Evolutionary conservation across 2,329 filamentous ascomycete genomes (phyloP).

Genomic region (Coniochaeta hoffmannii): DNA sequence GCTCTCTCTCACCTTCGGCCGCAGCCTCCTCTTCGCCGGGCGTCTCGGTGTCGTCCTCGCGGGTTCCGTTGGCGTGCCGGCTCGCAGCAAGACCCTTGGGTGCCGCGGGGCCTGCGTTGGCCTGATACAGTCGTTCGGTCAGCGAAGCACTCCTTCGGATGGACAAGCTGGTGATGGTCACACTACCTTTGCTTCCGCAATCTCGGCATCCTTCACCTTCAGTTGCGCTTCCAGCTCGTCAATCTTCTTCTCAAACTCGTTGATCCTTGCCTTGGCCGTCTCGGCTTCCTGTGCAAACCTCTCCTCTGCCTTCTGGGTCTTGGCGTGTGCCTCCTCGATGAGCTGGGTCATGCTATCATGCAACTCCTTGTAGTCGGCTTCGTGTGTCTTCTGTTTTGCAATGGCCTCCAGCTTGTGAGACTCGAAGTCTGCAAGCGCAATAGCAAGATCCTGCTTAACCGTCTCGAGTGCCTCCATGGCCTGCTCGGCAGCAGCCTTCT

Average conservation of each 20-base stretch:
- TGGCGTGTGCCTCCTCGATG: constrained; percentile 50
- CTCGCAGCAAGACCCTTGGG: constrained; percentile 47
- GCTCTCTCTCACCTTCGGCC: constrained; percentile 52
- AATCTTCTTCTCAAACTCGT: constrained; percentile 38
- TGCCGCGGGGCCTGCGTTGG: constrained; percentile 6
- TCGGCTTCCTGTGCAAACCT: constrained; percentile 30
- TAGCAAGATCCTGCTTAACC: constrained; percentile 19
- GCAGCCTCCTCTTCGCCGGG: constrained; percentile 19
- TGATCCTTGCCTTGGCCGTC: constrained; percentile 25
- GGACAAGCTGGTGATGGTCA: constrained; percentile 1
- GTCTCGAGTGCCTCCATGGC: constrained; percentile 19
- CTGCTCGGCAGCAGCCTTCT: constrained; percentile 23
- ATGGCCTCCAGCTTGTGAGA: constrained; percentile 43
- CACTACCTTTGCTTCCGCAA: constrained; percentile 52
- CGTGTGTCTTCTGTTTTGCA: constrained; percentile 45
- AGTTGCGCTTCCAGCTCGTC: constrained; percentile 46
- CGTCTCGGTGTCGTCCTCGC: constrained; percentile 28
- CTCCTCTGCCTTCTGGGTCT: constrained; percentile 36
- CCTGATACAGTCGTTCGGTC: constrained; percentile 21
- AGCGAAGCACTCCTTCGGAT: neutral
- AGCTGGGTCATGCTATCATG: constrained; percentile 54
- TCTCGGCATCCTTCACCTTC: constrained; percentile 57
- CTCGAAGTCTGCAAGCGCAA: constrained; percentile 45
- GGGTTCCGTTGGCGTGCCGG: constrained; percentile 35
- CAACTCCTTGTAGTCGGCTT: constrained; percentile 55